phyloP scores from a whole-genome alignment of 768 basidiomycete species.

The Lenzites betulinus region DNA sequence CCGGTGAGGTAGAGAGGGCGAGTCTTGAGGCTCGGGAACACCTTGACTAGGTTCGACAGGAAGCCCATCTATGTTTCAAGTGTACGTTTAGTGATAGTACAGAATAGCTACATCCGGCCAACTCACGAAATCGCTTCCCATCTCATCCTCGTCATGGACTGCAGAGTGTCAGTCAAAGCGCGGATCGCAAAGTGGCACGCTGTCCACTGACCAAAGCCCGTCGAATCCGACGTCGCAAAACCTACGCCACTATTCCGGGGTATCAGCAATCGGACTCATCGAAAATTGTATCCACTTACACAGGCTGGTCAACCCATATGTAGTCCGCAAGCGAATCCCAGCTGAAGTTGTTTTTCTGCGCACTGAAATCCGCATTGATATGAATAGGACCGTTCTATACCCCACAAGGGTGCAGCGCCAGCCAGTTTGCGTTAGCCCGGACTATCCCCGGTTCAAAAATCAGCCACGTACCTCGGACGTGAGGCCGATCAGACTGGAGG shows the following conservation, averaged over 20 bases:
- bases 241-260: constrained; percentile 65
- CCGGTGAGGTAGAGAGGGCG: constrained; percentile 71
- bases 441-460: background rate
- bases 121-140: constrained; percentile 54
- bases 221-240: constrained; percentile 62
- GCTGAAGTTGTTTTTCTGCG: constrained; percentile 53
- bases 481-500: constrained; percentile 67
- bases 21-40: constrained; percentile 67
- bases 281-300: constrained; percentile 39
- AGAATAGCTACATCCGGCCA: background rate
- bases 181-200: too few relatives aligned
- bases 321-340: constrained; percentile 66
- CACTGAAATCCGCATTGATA: constrained; percentile 51
- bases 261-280: too few relatives aligned
- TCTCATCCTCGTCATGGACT: constrained; percentile 56
- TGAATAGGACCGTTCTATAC: constrained; percentile 70
- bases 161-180: background rate
- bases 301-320: constrained; percentile 77
- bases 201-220: constrained; percentile 48
- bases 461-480: constrained; percentile 51
- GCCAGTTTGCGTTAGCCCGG: too few relatives aligned
- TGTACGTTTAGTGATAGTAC: background rate
- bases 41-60: constrained; percentile 67
- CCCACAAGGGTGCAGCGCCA: background rate
- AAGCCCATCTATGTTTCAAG: constrained; percentile 61